Conservation (phyloP, 164 flowering plant genomes). For the Kalanchoe fedtschenkoi region DNA sequence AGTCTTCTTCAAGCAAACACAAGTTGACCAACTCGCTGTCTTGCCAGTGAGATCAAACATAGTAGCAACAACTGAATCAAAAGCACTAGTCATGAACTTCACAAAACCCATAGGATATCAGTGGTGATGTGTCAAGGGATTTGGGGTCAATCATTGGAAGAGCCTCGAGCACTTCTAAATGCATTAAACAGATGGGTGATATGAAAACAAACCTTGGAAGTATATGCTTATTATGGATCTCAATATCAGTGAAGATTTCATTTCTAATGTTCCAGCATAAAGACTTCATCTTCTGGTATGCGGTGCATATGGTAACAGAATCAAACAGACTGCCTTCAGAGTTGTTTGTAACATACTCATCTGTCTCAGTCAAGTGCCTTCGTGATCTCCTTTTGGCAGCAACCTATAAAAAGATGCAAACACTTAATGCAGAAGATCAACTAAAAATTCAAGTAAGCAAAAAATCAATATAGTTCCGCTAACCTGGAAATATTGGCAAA, state of each 20-base stretch:
- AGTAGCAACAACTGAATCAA: not conserved
- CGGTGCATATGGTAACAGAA: constrained; percentile 48
- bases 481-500: constrained; percentile 84
- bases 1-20: not conserved
- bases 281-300: constrained; percentile 79
- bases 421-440: not conserved
- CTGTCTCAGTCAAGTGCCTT: constrained; percentile 79
- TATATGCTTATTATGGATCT: constrained; percentile 71
- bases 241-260: constrained; percentile 77
- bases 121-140: not conserved
- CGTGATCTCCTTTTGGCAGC: constrained; percentile 87
- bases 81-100: not conserved
- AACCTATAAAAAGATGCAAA: constrained; percentile 28
- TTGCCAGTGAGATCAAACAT: not conserved
- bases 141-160: not conserved
- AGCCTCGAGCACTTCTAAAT: not conserved
- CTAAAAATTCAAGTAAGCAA: constrained; percentile 1
- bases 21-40: not conserved
- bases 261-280: constrained; percentile 65
- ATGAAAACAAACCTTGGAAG: constrained; percentile 61
- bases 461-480: not conserved
- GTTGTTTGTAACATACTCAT: constrained; percentile 59
- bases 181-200: not conserved
- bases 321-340: constrained; percentile 48
- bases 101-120: not conserved